Evolutionary conservation across 1,139 yeast species (phyloP), one percentile per base, ranked within the genome.

Genomic region (Suhomyces bolitotheri): DNA sequence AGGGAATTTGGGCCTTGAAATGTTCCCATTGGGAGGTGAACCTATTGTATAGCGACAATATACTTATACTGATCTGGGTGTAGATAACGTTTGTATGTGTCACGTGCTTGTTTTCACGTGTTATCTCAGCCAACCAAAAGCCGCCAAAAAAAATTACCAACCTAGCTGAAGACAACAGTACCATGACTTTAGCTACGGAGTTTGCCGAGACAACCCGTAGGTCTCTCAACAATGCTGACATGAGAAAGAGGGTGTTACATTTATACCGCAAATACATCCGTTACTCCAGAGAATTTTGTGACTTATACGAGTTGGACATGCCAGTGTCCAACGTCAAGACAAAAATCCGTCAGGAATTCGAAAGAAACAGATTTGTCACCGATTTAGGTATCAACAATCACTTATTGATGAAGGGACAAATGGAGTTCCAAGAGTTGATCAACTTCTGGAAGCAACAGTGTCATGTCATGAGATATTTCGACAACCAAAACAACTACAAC

Each of bases 381-480:
- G 88, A 83, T 55, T 60, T 82, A 44, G 78, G 78, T 21, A 78
- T 83, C 27, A 68, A 75, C 47, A 87, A 86, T 60, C 73, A 84
- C 12, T 70, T 86, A 40, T 77, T 80, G 50, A 80, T 84, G 70
- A 83, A 84, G 67, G 95, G 94, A 6, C 92, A 85, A 54, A 85
- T 85, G 92, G 96, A 87, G 62, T 87, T 80, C 62, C 96, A 87
- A 59, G 96, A 87, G 58, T 75, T 86, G 56, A 73, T 83, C 53
- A 87, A 87, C 66, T 87, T 86, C 69, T 87, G 96, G 96, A 87
- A 87, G 62, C 95, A 87, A 67, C 82, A 79, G 56, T 78, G 92
- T 50, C 95, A 87, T 62, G 89, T 87, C 25, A 71, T 84, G 78
- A 80, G 83, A 64, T 86, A 80, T 66, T 86, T 86, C 52, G 86